Percentiles rank a stretch among this genome's conserved stretches.
Conservation (phyloP, 306 rosid genomes). For the Quercus robur region DNA sequence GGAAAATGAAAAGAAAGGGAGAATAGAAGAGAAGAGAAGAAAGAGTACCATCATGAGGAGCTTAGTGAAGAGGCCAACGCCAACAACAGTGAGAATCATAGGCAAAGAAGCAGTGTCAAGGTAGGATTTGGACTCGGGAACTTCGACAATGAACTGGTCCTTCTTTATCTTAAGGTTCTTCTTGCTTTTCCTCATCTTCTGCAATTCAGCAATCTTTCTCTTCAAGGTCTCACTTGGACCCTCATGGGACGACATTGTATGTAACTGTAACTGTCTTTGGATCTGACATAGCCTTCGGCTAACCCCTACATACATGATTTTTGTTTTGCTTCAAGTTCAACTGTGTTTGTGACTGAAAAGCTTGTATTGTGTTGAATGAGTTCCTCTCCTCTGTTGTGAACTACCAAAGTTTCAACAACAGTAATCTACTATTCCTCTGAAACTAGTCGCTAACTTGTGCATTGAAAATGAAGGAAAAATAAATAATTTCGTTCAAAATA, state of each 20-base stretch:
- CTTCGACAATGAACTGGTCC: slow-evolving; percentile 58
- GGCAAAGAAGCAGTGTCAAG: slow-evolving; percentile 87
- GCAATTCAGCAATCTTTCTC: slow-evolving; percentile 44
- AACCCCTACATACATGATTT: not conserved
- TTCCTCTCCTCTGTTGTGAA: too few relatives aligned
- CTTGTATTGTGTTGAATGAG: too few relatives aligned
- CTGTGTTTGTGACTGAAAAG: not conserved
- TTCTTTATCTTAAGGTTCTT: slow-evolving; percentile 34
- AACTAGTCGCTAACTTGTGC: too few relatives aligned
- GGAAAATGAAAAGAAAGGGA: too few relatives aligned
- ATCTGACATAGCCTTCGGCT: slow-evolving; percentile 24
- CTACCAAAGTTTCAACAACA: too few relatives aligned
- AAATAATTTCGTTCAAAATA: too few relatives aligned
- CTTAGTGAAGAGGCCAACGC: slow-evolving; percentile 62
- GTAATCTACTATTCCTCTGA: too few relatives aligned
- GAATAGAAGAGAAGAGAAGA: not conserved
- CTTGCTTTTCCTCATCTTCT: slow-evolving; percentile 46
- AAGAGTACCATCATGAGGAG: slow-evolving; percentile 62
- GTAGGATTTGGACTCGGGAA: slow-evolving; percentile 63
- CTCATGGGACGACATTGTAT: slow-evolving; percentile 15
- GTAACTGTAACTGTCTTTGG: slow-evolving; percentile 28
- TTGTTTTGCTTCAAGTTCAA: not conserved
- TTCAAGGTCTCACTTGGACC: slow-evolving; percentile 42
- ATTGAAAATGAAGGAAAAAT: too few relatives aligned
- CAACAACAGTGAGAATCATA: slow-evolving; percentile 61